These are phyloP conservation scores for Emmonsia crescens DNA, from an alignment of 2,329 filamentous ascomycete genomes.

Conservation along the genomic window DNA sequence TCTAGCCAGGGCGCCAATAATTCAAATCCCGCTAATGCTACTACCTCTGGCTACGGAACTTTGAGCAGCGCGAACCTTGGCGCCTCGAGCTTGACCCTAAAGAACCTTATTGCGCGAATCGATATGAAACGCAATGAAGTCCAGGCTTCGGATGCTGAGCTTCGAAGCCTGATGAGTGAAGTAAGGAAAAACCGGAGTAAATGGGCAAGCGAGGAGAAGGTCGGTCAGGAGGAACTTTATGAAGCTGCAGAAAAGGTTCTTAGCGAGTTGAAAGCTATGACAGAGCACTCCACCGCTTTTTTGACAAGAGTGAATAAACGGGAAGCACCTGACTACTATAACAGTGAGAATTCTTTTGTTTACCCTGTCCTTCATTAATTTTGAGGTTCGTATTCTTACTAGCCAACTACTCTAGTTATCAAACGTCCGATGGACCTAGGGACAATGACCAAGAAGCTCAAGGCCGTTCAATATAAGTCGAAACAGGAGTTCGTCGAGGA, in stretches of 20 bases:
- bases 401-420: conserved; percentile 51
- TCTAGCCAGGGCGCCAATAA: conserved; percentile 49
- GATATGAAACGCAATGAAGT: conserved; percentile 87
- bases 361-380: background rate
- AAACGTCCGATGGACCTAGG: conserved; percentile 97
- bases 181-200: conserved; percentile 97
- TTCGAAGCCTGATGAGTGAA: conserved; percentile 89
- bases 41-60: conserved; percentile 65
- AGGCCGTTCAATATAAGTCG: conserved; percentile 65
- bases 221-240: conserved; percentile 95
- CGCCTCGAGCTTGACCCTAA: conserved; percentile 88
- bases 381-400: conserved; percentile 1
- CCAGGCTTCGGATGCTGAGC: conserved; percentile 80
- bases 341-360: conserved; percentile 48
- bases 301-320: conserved; percentile 90
- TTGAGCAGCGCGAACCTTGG: conserved; percentile 90
- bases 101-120: conserved; percentile 92
- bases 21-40: conserved; percentile 41
- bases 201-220: conserved; percentile 95
- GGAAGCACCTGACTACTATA: conserved; percentile 92
- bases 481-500: conserved; percentile 94
- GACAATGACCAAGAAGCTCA: conserved; percentile 96
- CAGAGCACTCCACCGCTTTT: conserved; percentile 94
- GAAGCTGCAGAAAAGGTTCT: conserved; percentile 94
- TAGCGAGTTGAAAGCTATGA: conserved; percentile 92